These are phyloP conservation scores for Cladosporium cucumerinum DNA, from an alignment of 2,329 filamentous ascomycete species.

Conservation along the genomic window DNA sequence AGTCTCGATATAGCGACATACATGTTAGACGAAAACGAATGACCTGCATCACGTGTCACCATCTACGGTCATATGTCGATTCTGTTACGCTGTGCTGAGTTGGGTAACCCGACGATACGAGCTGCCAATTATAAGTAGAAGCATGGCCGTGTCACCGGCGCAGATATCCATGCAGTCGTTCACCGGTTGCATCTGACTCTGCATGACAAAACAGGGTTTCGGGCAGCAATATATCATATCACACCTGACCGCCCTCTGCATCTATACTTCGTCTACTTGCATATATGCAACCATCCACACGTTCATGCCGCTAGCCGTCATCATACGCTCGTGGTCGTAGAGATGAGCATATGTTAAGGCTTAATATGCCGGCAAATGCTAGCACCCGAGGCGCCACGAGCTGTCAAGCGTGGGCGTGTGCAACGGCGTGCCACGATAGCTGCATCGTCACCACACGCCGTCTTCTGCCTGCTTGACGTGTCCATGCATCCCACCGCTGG, in stretches of 20 bases:
- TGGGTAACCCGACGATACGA: background rate
- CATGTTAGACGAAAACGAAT: background rate
- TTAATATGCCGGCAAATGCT: background rate
- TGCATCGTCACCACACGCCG: background rate
- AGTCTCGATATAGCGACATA: background rate
- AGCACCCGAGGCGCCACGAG: background rate
- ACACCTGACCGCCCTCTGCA: constrained; percentile 5
- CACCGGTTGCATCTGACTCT: background rate
- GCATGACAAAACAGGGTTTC: background rate
- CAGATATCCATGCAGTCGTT: background rate
- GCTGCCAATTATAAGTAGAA: background rate
- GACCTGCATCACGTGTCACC: background rate
- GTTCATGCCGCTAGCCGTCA: constrained; percentile 10
- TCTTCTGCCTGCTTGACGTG: constrained; percentile 6
- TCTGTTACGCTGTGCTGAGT: background rate
- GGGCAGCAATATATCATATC: constrained; percentile 11
- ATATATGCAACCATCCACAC: background rate
- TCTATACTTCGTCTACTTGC: background rate
- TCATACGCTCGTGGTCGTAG: background rate
- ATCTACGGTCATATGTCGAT: background rate
- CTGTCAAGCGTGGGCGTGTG: constrained; percentile 3
- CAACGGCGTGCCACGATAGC: background rate
- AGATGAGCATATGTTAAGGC: background rate
- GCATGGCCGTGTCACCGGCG: background rate
- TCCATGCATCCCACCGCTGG: constrained; percentile 12